Conservation (phyloP, 768 basidiomycete genomes). For the Thelephora ganbajun region DNA sequence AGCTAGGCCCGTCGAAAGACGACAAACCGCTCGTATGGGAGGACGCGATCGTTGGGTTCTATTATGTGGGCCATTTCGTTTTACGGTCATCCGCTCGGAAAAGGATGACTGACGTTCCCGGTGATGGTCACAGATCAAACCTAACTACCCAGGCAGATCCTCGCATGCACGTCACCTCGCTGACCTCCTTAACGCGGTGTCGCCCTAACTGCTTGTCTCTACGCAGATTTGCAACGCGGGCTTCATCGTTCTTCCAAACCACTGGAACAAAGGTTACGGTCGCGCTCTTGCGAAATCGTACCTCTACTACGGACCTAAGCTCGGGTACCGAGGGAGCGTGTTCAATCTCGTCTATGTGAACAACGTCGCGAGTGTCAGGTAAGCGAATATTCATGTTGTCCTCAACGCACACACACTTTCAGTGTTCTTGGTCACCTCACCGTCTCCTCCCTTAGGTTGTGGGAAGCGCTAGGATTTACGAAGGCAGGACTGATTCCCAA, state of each 20-base stretch:
- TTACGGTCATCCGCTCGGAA: too few species aligned
- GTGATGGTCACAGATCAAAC: constrained; percentile 40
- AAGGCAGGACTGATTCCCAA: constrained; percentile 67
- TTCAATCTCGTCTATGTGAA: constrained; percentile 89
- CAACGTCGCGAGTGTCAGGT: constrained; percentile 65
- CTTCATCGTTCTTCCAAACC: constrained; percentile 54
- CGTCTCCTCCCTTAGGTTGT: constrained; percentile 34
- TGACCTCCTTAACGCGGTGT: too few species aligned
- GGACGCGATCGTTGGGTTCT: constrained; percentile 60
- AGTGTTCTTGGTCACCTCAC: neutral
- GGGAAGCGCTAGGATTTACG: constrained; percentile 73
- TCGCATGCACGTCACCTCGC: constrained; percentile 55
- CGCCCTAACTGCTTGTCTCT: neutral
- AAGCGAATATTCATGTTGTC: constrained; percentile 10
- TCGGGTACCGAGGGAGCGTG: constrained; percentile 68
- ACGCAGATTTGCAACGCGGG: constrained; percentile 88
- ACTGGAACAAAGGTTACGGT: constrained; percentile 58
- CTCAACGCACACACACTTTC: neutral
- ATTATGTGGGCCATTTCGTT: constrained; percentile 50
- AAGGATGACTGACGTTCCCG: constrained; percentile 3
- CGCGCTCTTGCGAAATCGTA: constrained; percentile 61
- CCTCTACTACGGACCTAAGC: constrained; percentile 62
- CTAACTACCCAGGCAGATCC: constrained; percentile 82
- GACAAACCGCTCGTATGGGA: constrained; percentile 44
- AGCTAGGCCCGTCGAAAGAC: constrained; percentile 18